Evolutionary conservation across 345 rosid species (phyloP), one percentile per base, ranked within the genome.

Genomic region (Arabidopsis arenosa): DNA sequence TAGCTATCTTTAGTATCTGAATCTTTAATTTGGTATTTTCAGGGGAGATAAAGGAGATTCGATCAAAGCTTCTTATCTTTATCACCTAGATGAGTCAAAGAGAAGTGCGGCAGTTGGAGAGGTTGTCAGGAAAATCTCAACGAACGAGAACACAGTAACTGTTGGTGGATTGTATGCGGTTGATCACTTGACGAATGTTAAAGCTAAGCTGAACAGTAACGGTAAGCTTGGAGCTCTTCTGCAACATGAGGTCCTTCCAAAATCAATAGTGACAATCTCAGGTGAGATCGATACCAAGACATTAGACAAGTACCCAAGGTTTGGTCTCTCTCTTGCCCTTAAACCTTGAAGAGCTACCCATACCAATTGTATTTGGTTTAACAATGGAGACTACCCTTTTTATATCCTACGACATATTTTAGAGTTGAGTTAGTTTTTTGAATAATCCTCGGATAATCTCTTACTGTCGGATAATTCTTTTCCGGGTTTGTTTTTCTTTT

Each of bases 31-130:
- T 0, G 37, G 0, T 2, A 23, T 10, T 36, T 3, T 10, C 60
- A 90, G 90, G 82, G 87, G 83, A 74, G 91, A 87, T 64, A 84
- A 86, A 63, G 93, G 88, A 65, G 90, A 90, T 78, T 83, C 90
- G 4, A 63, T 88, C 40, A 84, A 75, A 76, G 82, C 72, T n/a
- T 83, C 91, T 4, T 84, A 83, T 72, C 9, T 85, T 70, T 90
- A 82, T 14, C 73, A 82, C 64, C 55, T 85, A 39, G 80, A 81
- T 72, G 75, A 78, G 75, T 78, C 80, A 56, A 83, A 79, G 48
- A 72, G 67, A 63, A 85, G 84, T 39, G 80, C 91, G 3, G 82
- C 75, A 3, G 85, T 85, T 17, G 89, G 84, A 28, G 92, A 86
- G 82, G 79, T 90, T 13, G 76, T 49, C 4, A 71, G 86, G 40